Evolutionary conservation across 805 yeast genomes (phyloP), one percentile per base, ranked within the genome.

Genomic region (Maudiozyma turicensis): DNA sequence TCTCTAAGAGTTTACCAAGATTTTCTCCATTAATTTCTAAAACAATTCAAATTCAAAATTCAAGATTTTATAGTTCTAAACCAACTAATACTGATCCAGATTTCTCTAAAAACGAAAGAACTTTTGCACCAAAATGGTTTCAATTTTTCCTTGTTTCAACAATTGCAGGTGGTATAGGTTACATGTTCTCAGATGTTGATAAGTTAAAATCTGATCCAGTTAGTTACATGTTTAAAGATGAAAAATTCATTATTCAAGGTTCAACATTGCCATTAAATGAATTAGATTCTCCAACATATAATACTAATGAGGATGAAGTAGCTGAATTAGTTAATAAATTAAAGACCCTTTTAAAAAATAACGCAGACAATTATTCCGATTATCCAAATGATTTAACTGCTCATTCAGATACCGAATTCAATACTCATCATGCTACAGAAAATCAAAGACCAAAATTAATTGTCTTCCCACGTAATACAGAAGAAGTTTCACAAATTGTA

Each of bases 401-500:
- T 9, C 86, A 80, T 55, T 68, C 82, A 0, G 88, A 82, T 59
- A 70, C 83, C 4, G 79, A 73, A 52, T 82, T 75, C 60, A 73
- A 75, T 49, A 78, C 85, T 0, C 86, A 81, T 57, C 86, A 81
- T 57, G 82, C 87, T 5, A 50, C 58, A 5, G 75, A 77, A 3
- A 73, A 75, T 38, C 81, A 83, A 58, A 68, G 71, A 50, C 91
- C 95, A 6, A 55, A 66, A 34, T 70, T 78, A 28, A 72, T 86
- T 4, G 74, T 78, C 2, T 85, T 75, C 57, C 90, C 91, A 1
- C 73, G 72, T 33, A 66, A 75, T 50, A 82, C 89, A 0, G 80
- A 81, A 51, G 80, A 84, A 52, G 88, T 86, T 0, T 79, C 87
- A 0, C 64, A 69, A 20, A 72, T 86, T 10, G 66, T 84, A 68